Evolutionary conservation across 2,329 filamentous ascomycete species (phyloP).

Genomic region (Akanthomyces lecanii): DNA sequence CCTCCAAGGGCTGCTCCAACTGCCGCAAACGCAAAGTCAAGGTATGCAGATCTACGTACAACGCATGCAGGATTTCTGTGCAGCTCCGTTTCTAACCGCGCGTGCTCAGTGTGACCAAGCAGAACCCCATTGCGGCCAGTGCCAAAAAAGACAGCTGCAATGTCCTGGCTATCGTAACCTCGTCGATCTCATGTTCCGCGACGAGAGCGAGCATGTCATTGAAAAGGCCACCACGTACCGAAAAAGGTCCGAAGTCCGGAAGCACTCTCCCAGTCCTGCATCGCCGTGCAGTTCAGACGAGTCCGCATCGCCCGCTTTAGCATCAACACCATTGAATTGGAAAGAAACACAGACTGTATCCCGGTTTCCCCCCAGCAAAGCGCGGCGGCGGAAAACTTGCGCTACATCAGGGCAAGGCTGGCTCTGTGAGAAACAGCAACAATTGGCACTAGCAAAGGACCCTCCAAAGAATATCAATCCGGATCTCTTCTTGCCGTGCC

Average conservation of each 20-base stretch:
- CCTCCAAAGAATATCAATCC: not conserved
- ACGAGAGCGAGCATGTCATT: constrained; percentile 53
- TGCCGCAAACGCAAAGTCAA: constrained; percentile 54
- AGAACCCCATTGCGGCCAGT: constrained; percentile 50
- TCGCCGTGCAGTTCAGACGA: constrained; percentile 12
- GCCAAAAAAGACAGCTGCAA: constrained; percentile 45
- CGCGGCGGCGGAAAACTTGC: not conserved
- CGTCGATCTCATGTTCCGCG: constrained; percentile 54
- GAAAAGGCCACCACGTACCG: constrained; percentile 43
- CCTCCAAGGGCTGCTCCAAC: constrained; percentile 52
- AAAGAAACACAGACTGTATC: not conserved
- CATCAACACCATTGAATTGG: not conserved
- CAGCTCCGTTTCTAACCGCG: constrained; percentile 3
- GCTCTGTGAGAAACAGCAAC: constrained; percentile 1
- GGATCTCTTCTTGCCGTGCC: constrained; percentile 7
- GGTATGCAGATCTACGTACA: constrained; percentile 35
- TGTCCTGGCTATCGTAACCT: constrained; percentile 54
- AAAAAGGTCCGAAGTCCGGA: constrained; percentile 25
- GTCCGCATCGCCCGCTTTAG: not conserved
- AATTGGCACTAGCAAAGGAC: not conserved
- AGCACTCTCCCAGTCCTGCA: constrained; percentile 20
- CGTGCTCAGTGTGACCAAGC: constrained; percentile 47
- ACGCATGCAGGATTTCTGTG: constrained; percentile 7
- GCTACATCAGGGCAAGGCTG: not conserved
- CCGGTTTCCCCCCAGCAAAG: not conserved